Evolutionary conservation across 2,329 filamentous ascomycete species (phyloP).

Genomic region (Gliomastix tumulicola): DNA sequence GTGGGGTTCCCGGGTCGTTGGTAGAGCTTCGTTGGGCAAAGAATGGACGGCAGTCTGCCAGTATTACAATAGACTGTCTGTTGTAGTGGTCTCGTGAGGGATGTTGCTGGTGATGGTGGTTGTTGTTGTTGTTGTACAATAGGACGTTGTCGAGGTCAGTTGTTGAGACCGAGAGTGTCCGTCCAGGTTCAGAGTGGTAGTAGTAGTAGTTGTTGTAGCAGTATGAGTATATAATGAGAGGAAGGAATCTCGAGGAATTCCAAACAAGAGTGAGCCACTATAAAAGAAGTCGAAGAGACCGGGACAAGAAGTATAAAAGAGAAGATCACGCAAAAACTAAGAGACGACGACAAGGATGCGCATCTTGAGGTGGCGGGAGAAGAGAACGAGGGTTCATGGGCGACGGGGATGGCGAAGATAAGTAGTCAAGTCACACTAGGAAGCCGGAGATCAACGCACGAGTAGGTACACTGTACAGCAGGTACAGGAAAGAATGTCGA

Average conservation of each 20-base stretch:
- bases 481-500: background rate
- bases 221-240: conserved; percentile 31
- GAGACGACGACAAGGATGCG: conserved; percentile 37
- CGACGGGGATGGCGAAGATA: conserved; percentile 3
- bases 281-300: conserved; percentile 45
- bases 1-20: conserved; percentile 4
- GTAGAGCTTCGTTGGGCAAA: conserved; percentile 1
- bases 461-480: too few relatives aligned
- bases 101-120: too few relatives aligned
- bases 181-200: too few relatives aligned
- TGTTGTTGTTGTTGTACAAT: too few relatives aligned
- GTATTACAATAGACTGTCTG: too few relatives aligned
- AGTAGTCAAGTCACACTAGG: conserved; percentile 19
- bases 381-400: conserved; percentile 27
- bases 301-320: conserved; percentile 38
- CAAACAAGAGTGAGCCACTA: conserved; percentile 34
- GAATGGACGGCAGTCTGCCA: conserved; percentile 6
- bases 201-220: too few relatives aligned
- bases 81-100: too few relatives aligned
- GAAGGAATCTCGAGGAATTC: conserved; percentile 32
- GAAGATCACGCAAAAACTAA: conserved; percentile 28
- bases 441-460: conserved; percentile 28
- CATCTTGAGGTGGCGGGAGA: conserved; percentile 35
- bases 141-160: too few relatives aligned
- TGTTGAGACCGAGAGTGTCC: too few relatives aligned